Evolutionary conservation across 139 green algal genomes (phyloP), one percentile per base, ranked within the genome.

Genomic region (Desmodesmus armatus): DNA sequence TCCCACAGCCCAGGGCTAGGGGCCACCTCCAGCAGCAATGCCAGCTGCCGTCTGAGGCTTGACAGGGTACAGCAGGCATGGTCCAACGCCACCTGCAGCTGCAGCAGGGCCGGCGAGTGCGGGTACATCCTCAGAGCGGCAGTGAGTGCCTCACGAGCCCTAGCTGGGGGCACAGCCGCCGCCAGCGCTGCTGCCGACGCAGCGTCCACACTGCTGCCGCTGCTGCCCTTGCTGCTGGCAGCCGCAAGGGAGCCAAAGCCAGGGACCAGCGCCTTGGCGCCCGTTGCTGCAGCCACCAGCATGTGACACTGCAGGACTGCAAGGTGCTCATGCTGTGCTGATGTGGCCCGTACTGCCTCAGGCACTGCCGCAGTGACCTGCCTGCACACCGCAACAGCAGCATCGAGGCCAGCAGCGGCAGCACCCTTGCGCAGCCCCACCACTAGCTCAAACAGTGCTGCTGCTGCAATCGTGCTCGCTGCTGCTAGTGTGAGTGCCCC

Each of bases 51-150:
- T 3, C 88, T 89, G 72, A 94, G 81, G 35, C 90, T 58, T 40
- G 82, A 72, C 51, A 91, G 40, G 5, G 91, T 87, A 55, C 83
- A 80, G 41, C 58, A 72, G 15, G 65, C 70, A n/a, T 63, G 39
- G 55, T 94, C 90, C 5, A 84, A 27, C 39, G 62, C 53, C 23
- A 84, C 69, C 60, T 91, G 85, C 69, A 89, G 60, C 31, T 67
- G 79, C 41, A 93, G 49, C 73, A 95, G 85, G 41, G 51, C 33
- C 0, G 70, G n/a, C 43, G 77, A 91, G 73, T 53, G 29, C 0
- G 92, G 92, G 77, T 91, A 95, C 39, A 89, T 53, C 85, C 78
- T 51, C 78, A 95, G 67, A 0, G 89, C 84, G 66, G 84, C 60
- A 33, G 44, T 49, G 27, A 90, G 82, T 3, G 62, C 83, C 5